Percentiles rank a stretch among this genome's conserved stretches.
phyloP scores from a whole-genome alignment of 1,139 yeast species.

The Hyphopichia khmerensis region DNA sequence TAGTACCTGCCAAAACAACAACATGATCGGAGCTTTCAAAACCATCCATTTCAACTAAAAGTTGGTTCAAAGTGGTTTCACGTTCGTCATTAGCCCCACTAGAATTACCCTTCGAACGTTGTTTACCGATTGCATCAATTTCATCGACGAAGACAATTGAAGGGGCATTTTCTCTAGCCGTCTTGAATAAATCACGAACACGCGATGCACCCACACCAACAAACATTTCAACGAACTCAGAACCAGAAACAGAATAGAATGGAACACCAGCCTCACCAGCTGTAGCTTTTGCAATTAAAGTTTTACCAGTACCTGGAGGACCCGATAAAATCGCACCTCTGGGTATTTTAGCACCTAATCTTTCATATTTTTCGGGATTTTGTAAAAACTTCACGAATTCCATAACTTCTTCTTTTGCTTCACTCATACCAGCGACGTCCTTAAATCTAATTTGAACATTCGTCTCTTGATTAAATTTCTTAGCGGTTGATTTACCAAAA shows the following conservation, averaged over 20 bases:
- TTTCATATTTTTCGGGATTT: conserved; percentile 71
- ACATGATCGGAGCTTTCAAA: conserved; percentile 73
- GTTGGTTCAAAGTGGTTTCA: conserved; percentile 76
- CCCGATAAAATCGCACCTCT: conserved; percentile 83
- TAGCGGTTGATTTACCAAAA: conserved; percentile 69
- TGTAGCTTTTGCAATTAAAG: conserved; percentile 76
- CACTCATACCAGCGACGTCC: conserved; percentile 84
- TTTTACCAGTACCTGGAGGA: conserved; percentile 88
- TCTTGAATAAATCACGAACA: conserved; percentile 76
- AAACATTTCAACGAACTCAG: conserved; percentile 80
- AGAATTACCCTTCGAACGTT: conserved; percentile 64
- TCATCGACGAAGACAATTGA: conserved; percentile 79
- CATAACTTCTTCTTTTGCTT: conserved; percentile 82
- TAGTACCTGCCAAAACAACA: conserved; percentile 81
- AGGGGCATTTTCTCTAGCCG: conserved; percentile 80
- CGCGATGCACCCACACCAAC: conserved; percentile 84
- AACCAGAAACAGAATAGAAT: conserved; percentile 77
- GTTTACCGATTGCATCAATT: conserved; percentile 83
- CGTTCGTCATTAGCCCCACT: conserved; percentile 77
- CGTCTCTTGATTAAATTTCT: conserved; percentile 66
- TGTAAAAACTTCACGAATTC: conserved; percentile 79
- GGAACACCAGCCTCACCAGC: conserved; percentile 89
- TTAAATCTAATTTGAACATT: conserved; percentile 71
- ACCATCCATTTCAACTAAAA: conserved; percentile 85
- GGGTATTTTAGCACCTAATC: conserved; percentile 79